phyloP scores from a whole-genome alignment of 2,329 filamentous ascomycete genomes.

The Pleurostoma richardsiae region DNA sequence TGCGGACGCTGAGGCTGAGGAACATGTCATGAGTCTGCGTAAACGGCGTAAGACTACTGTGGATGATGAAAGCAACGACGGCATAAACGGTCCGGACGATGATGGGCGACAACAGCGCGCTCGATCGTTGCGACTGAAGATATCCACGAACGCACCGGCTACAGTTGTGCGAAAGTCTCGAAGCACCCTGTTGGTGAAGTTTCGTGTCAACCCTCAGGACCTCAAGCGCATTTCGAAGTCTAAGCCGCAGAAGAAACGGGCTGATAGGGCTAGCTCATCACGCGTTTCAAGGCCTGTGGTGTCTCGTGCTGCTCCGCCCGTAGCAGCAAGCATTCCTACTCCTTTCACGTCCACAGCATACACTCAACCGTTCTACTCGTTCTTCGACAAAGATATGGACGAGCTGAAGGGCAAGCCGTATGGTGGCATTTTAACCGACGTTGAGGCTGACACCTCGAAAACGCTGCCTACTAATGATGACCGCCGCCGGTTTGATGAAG shows the following conservation, averaged over 20 bases:
- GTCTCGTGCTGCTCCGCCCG: conserved; percentile 21
- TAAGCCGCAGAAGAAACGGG: conserved; percentile 49
- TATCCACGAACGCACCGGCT: conserved; percentile 27
- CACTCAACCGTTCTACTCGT: conserved; percentile 78
- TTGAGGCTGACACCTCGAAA: conserved; percentile 84
- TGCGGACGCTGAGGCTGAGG: conserved; percentile 55
- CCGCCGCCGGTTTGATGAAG: conserved; percentile 81
- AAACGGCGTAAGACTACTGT: conserved; percentile 48
- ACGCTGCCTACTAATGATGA: conserved; percentile 79
- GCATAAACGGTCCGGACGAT: conserved; percentile 21
- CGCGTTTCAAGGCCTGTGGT: conserved; percentile 30
- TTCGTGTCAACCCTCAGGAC: conserved; percentile 52
- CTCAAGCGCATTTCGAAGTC: conserved; percentile 59
- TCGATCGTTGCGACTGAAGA: conserved; percentile 56
- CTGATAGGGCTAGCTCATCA: conserved; percentile 25
- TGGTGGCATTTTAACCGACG: conserved; percentile 84
- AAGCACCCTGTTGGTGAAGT: conserved; percentile 48
- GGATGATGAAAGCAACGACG: conserved; percentile 33
- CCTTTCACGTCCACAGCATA: conserved; percentile 56
- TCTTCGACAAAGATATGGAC: conserved; percentile 83
- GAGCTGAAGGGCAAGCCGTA: conserved; percentile 92
- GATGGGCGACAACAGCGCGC: conserved; percentile 35
- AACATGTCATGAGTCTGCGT: conserved; percentile 44
- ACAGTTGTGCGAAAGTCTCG: conserved; percentile 37
- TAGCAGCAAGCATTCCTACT: conserved; percentile 40